Conservation (phyloP, 2,329 filamentous ascomycete species). For the Neonectria magnoliae region DNA sequence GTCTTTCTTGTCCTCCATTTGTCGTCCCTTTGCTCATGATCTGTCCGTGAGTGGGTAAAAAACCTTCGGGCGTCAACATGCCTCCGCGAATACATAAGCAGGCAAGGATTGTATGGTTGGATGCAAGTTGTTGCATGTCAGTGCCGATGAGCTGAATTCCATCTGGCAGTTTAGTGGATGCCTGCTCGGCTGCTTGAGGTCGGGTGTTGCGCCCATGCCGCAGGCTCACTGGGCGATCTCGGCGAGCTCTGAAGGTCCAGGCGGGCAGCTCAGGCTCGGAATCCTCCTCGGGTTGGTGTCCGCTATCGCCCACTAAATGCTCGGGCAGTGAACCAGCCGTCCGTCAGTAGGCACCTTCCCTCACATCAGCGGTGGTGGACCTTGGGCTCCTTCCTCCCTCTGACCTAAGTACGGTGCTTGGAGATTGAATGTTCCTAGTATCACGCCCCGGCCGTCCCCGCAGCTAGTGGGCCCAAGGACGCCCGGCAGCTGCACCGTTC, state of each 20-base stretch:
- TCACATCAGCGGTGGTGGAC: conserved; percentile 34
- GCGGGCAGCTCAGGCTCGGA: background rate
- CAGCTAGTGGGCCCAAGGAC: conserved; percentile 25
- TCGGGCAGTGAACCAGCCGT: background rate
- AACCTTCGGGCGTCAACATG: background rate
- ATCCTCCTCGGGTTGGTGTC: background rate
- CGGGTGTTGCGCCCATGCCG: conserved; percentile 1
- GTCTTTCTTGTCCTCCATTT: background rate
- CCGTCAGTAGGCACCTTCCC: conserved; percentile 26
- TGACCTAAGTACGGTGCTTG: background rate
- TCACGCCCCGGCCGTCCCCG: conserved; percentile 33
- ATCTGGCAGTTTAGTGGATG: conserved; percentile 3
- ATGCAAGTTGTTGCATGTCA: conserved; percentile 3
- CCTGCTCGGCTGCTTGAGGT: background rate
- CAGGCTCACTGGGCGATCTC: background rate
- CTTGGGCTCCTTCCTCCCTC: conserved; percentile 12
- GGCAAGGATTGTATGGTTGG: conserved; percentile 5
- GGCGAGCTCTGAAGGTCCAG: conserved; percentile 9
- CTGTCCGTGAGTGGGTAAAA: background rate
- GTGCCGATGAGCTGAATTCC: conserved; percentile 13
- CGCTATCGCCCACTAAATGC: conserved; percentile 11
- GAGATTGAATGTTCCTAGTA: conserved; percentile 25
- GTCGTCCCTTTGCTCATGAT: background rate
- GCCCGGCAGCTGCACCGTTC: conserved; percentile 34
- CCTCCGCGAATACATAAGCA: background rate